phyloP scores from a whole-genome alignment of 495 filamentous ascomycete genomes.

The Penicillium soppii region DNA sequence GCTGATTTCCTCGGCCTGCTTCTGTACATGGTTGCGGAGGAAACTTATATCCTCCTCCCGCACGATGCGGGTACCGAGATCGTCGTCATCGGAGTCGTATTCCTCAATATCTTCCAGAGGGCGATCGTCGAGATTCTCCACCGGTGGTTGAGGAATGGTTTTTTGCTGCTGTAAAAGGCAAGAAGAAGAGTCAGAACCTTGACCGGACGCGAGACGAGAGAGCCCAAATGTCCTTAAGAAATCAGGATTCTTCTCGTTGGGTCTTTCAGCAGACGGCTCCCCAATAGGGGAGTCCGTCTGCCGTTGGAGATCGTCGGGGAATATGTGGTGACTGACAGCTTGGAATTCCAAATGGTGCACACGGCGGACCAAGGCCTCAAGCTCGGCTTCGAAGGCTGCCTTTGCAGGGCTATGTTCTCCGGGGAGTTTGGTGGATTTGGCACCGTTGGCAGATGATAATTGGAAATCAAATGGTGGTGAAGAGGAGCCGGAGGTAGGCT shows the following conservation, averaged over 20 bases:
- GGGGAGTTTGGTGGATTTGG: conserved; percentile 58
- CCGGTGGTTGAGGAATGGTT: conserved; percentile 23
- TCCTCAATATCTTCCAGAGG: conserved; percentile 36
- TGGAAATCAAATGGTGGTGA: conserved; percentile 42
- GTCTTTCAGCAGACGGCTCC: conserved; percentile 51
- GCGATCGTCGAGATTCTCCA: conserved; percentile 28
- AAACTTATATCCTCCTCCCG: conserved; percentile 70
- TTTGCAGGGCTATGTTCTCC: conserved; percentile 64
- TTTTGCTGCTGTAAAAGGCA: conserved; percentile 41
- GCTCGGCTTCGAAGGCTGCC: conserved; percentile 65
- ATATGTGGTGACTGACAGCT: conserved; percentile 56
- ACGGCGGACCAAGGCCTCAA: conserved; percentile 64
- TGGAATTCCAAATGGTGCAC: conserved; percentile 69
- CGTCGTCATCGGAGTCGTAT: conserved; percentile 43
- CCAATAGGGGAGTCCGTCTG: conserved; percentile 42
- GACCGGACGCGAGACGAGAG: conserved; percentile 37
- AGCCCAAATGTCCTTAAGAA: conserved; percentile 42
- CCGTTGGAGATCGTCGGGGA: conserved; percentile 52
- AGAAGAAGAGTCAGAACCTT: conserved; percentile 43
- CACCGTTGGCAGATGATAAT: conserved; percentile 38
- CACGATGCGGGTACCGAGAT: conserved; percentile 44
- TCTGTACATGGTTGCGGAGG: conserved; percentile 71
- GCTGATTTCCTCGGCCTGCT: conserved; percentile 75
- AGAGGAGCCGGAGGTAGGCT: conserved; percentile 37
- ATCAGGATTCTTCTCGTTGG: conserved; percentile 36